Evolutionary conservation across 2,329 filamentous ascomycete genomes (phyloP).

Genomic region (Alternaria sp.): DNA sequence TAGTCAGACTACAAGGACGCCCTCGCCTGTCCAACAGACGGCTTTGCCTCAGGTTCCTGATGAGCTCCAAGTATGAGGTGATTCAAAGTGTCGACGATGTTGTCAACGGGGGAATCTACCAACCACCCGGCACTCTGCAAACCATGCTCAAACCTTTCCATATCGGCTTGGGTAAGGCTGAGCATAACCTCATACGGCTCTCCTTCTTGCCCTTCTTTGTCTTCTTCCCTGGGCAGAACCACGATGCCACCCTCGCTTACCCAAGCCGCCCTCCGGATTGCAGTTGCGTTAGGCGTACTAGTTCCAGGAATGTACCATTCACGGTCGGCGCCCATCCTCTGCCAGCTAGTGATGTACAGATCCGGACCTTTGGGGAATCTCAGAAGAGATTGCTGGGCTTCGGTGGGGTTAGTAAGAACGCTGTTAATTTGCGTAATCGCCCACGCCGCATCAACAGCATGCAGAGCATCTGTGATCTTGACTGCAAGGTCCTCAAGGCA

Average conservation of each 20-base stretch:
- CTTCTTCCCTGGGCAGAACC: slow-evolving; percentile 27
- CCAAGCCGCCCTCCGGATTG: slow-evolving; percentile 31
- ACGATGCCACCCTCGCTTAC: slow-evolving; percentile 34
- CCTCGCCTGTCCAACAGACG: background rate
- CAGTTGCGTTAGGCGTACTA: slow-evolving; percentile 16
- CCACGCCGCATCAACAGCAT: slow-evolving; percentile 2
- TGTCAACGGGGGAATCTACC: background rate
- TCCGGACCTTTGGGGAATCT: slow-evolving; percentile 32
- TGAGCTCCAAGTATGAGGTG: no score
- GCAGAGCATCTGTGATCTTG: slow-evolving; percentile 4
- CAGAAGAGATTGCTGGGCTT: background rate
- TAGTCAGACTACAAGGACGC: background rate
- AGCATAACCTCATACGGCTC: slow-evolving; percentile 25
- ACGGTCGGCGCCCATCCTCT: slow-evolving; percentile 31
- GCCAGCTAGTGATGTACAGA: slow-evolving; percentile 41
- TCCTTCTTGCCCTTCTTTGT: background rate
- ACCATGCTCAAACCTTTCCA: slow-evolving; percentile 19
- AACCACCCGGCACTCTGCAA: slow-evolving; percentile 18
- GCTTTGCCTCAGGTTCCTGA: background rate
- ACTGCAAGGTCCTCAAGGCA: background rate
- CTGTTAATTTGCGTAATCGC: background rate
- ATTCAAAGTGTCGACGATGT: background rate
- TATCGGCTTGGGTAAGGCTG: slow-evolving; percentile 30
- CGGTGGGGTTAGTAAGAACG: background rate
- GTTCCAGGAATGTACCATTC: slow-evolving; percentile 38